Evolutionary conservation across 331 rosid species (phyloP), one percentile per base, ranked within the genome.

Genomic region (Acacia pycnantha): DNA sequence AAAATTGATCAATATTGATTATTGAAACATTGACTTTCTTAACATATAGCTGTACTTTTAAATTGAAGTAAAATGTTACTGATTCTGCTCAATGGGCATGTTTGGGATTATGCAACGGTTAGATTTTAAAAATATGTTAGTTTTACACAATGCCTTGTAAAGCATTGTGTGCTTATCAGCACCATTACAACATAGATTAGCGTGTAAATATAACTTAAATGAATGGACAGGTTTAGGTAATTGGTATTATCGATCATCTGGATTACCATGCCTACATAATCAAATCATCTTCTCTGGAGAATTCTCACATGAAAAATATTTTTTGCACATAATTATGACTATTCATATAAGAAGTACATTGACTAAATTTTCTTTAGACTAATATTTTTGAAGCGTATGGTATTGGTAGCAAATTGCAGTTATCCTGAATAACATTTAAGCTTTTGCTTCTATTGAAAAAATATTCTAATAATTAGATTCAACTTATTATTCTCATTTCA

Each of bases 351-450:
- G 50, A 40, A 35, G 35, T 47, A 5, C 24, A 40, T 13, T 53
- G 19, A 19, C 66, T 59, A 64, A 44, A 22, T 64, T 81, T 47
- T 10, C 58, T 33, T 33, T 70, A 15, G 31, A 67, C n/a, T 76
- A 21, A 81, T 73, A 41, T 78, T 78, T 82, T 67, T 62, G 27
- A 62, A 24, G 72, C 35, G 72, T 44, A 8, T 35, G 71, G 44
- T 33, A 8, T 8, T 35, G 71, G 44, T 33, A 8, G 66, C 66
- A 24, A 59, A 24, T 59, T 24, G 6, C 31, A 59, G 18, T 59
- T 59, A 26, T 59, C 33, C 33, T 22, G 66, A 59, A 59, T 59
- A 59, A 24, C 62, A 47, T 46, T 64, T 35, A 82, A 40, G 21
- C 19, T 53, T 43, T 77, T 33, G 37, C 77, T 81, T 71, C 27